These are phyloP conservation scores for Aristolochia contorta DNA, from an alignment of 164 flowering plant species.

Conservation along the genomic window DNA sequence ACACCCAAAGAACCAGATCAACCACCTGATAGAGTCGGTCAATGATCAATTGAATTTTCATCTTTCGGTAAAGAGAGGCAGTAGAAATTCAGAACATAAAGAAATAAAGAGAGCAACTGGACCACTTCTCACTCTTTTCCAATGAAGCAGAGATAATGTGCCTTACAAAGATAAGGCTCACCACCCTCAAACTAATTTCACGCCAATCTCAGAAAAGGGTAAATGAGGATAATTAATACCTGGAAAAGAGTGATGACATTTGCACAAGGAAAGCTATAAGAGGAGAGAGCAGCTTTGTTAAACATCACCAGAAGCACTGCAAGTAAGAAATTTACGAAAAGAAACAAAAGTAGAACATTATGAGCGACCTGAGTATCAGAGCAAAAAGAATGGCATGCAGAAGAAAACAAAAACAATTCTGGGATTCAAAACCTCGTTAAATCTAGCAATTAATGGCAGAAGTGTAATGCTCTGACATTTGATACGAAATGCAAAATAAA, in stretches of 20 bases:
- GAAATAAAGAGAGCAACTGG: background rate
- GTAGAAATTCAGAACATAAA: too few relatives aligned
- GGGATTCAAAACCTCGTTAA: background rate
- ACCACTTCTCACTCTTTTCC: background rate
- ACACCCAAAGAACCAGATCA: too few relatives aligned
- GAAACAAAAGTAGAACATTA: background rate
- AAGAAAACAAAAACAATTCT: background rate
- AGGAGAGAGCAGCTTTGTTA: conserved; percentile 98
- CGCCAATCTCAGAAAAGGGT: background rate
- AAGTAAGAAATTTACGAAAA: conserved; percentile 11
- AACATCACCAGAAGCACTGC: conserved; percentile 90
- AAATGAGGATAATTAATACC: conserved; percentile 29
- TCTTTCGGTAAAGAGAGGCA: background rate
- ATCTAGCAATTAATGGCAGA: too few relatives aligned
- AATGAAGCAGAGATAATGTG: background rate
- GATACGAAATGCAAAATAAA: background rate
- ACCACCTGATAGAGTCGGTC: too few relatives aligned
- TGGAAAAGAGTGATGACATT: conserved; percentile 92
- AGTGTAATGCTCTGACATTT: too few relatives aligned
- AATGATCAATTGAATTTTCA: too few relatives aligned
- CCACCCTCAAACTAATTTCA: background rate
- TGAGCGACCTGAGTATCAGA: background rate
- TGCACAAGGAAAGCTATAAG: conserved; percentile 81
- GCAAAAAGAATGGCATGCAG: background rate
- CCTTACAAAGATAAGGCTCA: too few relatives aligned